Evolutionary conservation across 139 green algal species (phyloP).

Genomic region (Coelastrella sp.): DNA sequence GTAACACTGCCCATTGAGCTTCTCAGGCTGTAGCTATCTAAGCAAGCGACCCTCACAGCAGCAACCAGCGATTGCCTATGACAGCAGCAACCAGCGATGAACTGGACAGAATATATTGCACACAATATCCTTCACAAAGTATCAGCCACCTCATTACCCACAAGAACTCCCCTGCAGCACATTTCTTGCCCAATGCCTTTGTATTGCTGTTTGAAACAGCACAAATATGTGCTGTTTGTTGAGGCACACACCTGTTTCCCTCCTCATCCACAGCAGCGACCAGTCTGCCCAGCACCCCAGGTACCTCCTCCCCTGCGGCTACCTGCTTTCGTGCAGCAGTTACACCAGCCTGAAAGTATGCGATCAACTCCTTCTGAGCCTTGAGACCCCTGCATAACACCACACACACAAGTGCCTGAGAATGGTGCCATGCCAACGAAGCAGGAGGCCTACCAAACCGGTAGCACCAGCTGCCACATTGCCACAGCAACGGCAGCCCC

Average conservation of each 20-base stretch:
- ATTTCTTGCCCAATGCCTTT: no score
- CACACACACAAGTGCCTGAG: not conserved
- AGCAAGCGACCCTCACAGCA: no score
- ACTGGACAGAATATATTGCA: no score
- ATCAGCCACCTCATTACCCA: no score
- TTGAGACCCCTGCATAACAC: slow-evolving; percentile 12
- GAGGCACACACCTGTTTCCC: slow-evolving; percentile 4
- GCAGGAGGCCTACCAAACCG: not conserved
- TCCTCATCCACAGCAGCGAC: slow-evolving; percentile 19
- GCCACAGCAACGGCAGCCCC: no score
- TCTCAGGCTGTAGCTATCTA: no score
- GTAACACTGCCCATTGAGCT: no score
- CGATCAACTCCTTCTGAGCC: not conserved
- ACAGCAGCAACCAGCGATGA: no score
- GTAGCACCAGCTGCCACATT: not conserved
- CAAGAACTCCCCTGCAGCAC: no score
- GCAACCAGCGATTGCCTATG: no score
- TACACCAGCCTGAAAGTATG: not conserved
- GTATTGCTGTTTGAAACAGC: no score
- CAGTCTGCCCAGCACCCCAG: slow-evolving; percentile 7
- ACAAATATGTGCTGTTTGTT: not conserved
- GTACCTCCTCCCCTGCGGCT: not conserved
- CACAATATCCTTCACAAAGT: no score
- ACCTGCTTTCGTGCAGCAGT: not conserved
- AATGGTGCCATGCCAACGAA: not conserved